phyloP scores from a whole-genome alignment of 2,329 filamentous ascomycete genomes.

The Neonectria sp. region DNA sequence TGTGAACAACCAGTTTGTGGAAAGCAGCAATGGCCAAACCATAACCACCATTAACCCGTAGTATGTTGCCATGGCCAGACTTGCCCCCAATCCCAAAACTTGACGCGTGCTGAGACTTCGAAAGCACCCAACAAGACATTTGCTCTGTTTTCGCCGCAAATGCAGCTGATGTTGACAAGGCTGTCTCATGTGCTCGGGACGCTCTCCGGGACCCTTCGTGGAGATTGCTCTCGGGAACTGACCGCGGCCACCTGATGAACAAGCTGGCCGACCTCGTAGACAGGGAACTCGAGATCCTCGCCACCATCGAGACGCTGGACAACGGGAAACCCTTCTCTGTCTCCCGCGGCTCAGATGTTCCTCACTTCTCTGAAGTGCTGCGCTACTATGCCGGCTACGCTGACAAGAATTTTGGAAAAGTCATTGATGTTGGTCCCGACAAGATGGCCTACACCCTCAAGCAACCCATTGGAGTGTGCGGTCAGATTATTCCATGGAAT shows the following conservation, averaged over 20 bases:
- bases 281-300: conserved; percentile 68
- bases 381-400: conserved; percentile 86
- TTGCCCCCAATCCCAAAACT: neutral
- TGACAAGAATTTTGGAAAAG: conserved; percentile 84
- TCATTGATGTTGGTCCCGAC: conserved; percentile 78
- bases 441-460: conserved; percentile 76
- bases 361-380: conserved; percentile 63
- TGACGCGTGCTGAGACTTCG: neutral
- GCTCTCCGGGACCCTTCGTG: conserved; percentile 75
- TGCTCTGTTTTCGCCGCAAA: conserved; percentile 79
- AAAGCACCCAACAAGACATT: conserved; percentile 75
- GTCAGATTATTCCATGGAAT: conserved; percentile 31
- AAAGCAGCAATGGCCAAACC: conserved; percentile 15
- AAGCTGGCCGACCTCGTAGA: conserved; percentile 80
- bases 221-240: conserved; percentile 76
- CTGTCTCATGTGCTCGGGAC: conserved; percentile 77
- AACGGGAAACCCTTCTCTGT: conserved; percentile 82
- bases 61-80: conserved; percentile 57
- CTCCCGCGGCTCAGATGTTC: conserved; percentile 75
- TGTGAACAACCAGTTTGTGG: conserved; percentile 25
- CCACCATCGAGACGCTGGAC: conserved; percentile 79
- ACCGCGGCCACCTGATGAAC: conserved; percentile 77
- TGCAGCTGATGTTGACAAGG: conserved; percentile 76
- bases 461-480: conserved; percentile 30
- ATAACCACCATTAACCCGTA: conserved; percentile 79